Evolutionary conservation across 2,329 filamentous ascomycete genomes (phyloP).

Genomic region (Neurospora sp.): DNA sequence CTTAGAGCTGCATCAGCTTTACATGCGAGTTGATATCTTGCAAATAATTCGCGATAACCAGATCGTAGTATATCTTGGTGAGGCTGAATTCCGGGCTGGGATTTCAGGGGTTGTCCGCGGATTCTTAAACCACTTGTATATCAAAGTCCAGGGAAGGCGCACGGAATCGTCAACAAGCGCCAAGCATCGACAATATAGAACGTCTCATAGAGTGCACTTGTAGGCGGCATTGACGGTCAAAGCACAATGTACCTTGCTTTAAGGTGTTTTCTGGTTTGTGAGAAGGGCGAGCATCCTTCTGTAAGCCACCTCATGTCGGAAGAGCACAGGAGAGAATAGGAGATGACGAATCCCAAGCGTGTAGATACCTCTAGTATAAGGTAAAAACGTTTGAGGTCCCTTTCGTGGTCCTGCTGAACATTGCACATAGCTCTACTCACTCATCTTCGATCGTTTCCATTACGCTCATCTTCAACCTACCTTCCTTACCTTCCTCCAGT

Average conservation of each 20-base stretch:
- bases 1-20: no score
- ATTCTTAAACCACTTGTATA: conserved; percentile 10
- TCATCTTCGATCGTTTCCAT: background rate
- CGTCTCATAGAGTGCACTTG: conserved; percentile 5
- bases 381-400: background rate
- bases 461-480: background rate
- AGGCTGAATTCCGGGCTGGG: background rate
- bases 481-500: conserved; percentile 7
- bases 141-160: conserved; percentile 6
- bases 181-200: conserved; percentile 7
- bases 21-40: no score
- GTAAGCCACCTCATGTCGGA: background rate
- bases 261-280: background rate
- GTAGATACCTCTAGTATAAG: background rate
- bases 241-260: background rate
- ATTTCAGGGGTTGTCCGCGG: background rate
- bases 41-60: no score
- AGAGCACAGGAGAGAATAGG: background rate
- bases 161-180: background rate
- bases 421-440: background rate
- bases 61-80: accelerated
- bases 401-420: background rate
- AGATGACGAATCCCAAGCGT: background rate
- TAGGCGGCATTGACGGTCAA: background rate
- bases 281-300: background rate